Evolutionary conservation across 495 filamentous ascomycete genomes (phyloP).

Genomic region (Lepraria neglecta): DNA sequence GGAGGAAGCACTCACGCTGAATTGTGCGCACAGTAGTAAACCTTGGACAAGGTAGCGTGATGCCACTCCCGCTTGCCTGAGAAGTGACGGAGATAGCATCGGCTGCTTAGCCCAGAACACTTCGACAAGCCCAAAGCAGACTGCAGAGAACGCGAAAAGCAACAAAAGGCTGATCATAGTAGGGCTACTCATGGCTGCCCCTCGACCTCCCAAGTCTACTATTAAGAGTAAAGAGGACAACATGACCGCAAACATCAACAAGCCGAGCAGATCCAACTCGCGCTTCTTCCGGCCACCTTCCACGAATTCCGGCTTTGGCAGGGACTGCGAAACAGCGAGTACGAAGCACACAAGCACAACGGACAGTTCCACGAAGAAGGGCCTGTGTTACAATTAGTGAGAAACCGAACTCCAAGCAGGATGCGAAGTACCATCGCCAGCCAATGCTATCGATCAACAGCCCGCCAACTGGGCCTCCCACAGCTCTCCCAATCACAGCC

Average conservation of each 20-base stretch:
- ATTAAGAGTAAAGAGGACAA: neutral
- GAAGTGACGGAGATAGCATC: slow-evolving; percentile 32
- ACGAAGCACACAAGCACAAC: neutral
- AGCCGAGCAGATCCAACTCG: neutral
- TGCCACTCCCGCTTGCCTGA: slow-evolving; percentile 25
- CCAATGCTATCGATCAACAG: slow-evolving; percentile 30
- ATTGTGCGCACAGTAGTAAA: slow-evolving; percentile 20
- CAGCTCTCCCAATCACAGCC: slow-evolving; percentile 28
- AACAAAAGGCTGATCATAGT: slow-evolving; percentile 17
- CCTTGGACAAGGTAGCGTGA: slow-evolving; percentile 24
- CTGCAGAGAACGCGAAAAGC: slow-evolving; percentile 17
- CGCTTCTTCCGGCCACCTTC: neutral
- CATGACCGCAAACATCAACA: neutral
- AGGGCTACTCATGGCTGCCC: slow-evolving; percentile 22
- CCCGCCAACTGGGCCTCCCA: slow-evolving; percentile 32
- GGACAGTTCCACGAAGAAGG: slow-evolving; percentile 31
- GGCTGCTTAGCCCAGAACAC: slow-evolving; percentile 27
- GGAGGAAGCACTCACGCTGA: slow-evolving; percentile 20
- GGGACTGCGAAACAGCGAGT: neutral
- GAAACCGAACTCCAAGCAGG: neutral
- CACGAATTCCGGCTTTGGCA: neutral
- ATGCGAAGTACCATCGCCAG: slow-evolving; percentile 33
- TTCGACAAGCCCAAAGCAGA: slow-evolving; percentile 30
- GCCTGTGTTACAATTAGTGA: slow-evolving; percentile 27
- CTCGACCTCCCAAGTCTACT: slow-evolving; percentile 15